phyloP scores from a whole-genome alignment of 371 early-diverging fungal genomes.

The Zopfochytrium polystomum region DNA sequence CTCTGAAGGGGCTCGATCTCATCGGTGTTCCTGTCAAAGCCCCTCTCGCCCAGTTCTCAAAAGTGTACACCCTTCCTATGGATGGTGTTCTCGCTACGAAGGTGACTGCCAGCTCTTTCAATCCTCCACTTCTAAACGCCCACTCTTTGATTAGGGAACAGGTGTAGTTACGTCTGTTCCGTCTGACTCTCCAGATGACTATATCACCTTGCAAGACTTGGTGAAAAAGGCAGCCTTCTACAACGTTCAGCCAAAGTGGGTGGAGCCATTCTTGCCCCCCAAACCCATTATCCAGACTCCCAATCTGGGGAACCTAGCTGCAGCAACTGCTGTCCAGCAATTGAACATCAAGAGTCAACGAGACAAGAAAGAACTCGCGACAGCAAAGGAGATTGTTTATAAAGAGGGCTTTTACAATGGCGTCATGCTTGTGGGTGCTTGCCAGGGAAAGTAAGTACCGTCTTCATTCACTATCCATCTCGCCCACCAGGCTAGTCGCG shows the following conservation, averaged over 20 bases:
- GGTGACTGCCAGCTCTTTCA: conserved; percentile 20
- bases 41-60: conserved; percentile 73
- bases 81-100: conserved; percentile 90
- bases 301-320: conserved; percentile 80
- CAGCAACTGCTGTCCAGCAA: conserved; percentile 77
- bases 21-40: conserved; percentile 89
- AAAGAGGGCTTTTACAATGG: conserved; percentile 98
- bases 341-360: conserved; percentile 94
- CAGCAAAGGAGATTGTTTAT: conserved; percentile 94
- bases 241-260: conserved; percentile 85
- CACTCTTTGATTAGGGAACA: conserved; percentile 68
- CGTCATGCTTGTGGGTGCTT: conserved; percentile 79
- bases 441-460: conserved; percentile 58
- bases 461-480: neutral
- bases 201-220: conserved; percentile 82
- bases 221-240: conserved; percentile 92
- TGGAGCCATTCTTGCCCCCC: conserved; percentile 70
- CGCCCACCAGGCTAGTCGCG: no score
- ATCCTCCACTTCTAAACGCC: neutral
- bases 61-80: conserved; percentile 94
- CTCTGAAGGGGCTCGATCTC: conserved; percentile 75
- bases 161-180: conserved; percentile 98
- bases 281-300: conserved; percentile 86
- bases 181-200: conserved; percentile 97
- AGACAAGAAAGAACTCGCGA: conserved; percentile 84